Percentiles rank a stretch among this genome's conserved stretches.
Conservation (phyloP, 148 eudicot species). For the Spergularia bocconei region DNA sequence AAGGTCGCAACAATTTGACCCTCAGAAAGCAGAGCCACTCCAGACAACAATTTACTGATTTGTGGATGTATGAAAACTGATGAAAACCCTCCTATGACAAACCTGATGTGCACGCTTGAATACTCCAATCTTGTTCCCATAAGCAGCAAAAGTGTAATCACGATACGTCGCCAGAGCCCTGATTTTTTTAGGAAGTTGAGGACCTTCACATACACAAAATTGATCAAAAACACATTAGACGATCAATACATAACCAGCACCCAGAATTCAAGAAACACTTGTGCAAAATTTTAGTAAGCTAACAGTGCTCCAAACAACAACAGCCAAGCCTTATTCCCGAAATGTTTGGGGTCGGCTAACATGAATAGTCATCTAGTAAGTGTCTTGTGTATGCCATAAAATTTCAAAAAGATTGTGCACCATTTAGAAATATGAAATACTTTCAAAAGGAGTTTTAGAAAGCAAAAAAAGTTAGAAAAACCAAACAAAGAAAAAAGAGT, state of each 20-base stretch:
- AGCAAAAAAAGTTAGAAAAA: no score
- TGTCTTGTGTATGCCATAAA: no score
- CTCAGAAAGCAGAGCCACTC: neutral
- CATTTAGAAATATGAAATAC: no score
- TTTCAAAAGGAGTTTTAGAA: no score
- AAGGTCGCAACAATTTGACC: constrained; percentile 1
- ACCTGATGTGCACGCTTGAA: constrained; percentile 97
- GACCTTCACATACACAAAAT: constrained; percentile 52
- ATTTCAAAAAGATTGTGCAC: no score
- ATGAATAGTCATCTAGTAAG: no score
- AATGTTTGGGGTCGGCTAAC: no score
- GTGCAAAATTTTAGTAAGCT: no score
- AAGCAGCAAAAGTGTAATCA: constrained; percentile 96
- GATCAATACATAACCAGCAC: neutral
- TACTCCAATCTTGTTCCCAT: constrained; percentile 76
- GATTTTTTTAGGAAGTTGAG: constrained; percentile 93
- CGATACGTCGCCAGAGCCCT: constrained; percentile 91
- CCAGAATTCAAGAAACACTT: no score
- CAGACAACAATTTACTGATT: neutral
- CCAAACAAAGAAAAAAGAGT: no score
- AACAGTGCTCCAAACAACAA: no score
- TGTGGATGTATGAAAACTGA: neutral
- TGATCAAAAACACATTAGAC: constrained; percentile 10
- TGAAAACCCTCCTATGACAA: constrained; percentile 6
- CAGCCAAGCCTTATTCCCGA: no score